Conservation (phyloP, 768 basidiomycete genomes). For the Podaxis pistillaris region DNA sequence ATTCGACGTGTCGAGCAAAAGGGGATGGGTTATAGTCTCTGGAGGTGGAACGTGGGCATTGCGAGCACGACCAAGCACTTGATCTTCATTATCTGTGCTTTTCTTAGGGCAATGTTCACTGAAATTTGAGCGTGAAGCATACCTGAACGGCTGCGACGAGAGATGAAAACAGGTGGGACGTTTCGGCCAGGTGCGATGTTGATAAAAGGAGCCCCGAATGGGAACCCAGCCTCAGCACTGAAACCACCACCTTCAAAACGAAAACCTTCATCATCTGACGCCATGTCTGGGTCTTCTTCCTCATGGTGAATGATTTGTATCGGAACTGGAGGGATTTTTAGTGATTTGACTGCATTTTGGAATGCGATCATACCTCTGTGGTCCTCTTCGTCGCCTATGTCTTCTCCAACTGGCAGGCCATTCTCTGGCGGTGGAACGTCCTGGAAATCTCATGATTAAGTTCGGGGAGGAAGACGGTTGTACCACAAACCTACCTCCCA, state of each 20-base stretch:
- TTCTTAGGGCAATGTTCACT: slow-evolving; percentile 10
- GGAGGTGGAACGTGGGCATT: slow-evolving; percentile 49
- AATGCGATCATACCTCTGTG: slow-evolving; percentile 43
- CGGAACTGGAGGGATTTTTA: slow-evolving; percentile 23
- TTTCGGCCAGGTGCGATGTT: slow-evolving; percentile 41
- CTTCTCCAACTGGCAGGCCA: slow-evolving; percentile 43
- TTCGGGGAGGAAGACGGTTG: neutral
- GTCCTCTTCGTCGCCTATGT: slow-evolving; percentile 61
- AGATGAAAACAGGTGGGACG: slow-evolving; percentile 22
- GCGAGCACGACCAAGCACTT: slow-evolving; percentile 64
- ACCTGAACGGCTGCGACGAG: slow-evolving; percentile 28
- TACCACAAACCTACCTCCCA: slow-evolving; percentile 31
- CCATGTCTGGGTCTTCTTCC: slow-evolving; percentile 60
- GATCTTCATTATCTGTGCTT: slow-evolving; percentile 48
- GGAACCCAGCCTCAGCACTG: slow-evolving; percentile 50
- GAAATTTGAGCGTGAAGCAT: slow-evolving; percentile 19
- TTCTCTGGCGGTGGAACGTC: slow-evolving; percentile 52
- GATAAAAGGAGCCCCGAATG: slow-evolving; percentile 52
- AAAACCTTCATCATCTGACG: slow-evolving; percentile 68
- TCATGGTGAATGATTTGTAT: slow-evolving; percentile 64
- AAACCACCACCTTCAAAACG: slow-evolving; percentile 34
- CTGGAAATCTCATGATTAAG: slow-evolving; percentile 25
- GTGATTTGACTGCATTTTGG: slow-evolving; percentile 9
- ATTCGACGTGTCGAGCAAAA: slow-evolving; percentile 65
- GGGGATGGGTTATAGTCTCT: slow-evolving; percentile 78